phyloP scores from a whole-genome alignment of 176 grass and related monocot species.

The Oryza nivara region DNA sequence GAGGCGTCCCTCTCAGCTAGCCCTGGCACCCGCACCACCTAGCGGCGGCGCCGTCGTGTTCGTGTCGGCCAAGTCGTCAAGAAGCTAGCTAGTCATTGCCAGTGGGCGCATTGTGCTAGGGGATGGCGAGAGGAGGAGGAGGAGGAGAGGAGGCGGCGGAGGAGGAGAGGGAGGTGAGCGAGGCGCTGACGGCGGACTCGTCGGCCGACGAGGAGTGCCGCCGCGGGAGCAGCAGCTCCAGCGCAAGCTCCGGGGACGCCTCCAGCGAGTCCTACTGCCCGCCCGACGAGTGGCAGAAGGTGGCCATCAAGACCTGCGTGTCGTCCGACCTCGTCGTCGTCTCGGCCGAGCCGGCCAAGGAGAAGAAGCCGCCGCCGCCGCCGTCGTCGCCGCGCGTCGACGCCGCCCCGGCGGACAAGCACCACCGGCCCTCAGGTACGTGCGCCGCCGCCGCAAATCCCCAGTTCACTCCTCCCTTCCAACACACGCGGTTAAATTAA shows the following conservation, averaged over 20 bases:
- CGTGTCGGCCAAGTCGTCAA: not conserved
- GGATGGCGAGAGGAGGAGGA: constrained; percentile 41
- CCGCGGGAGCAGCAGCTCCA: constrained; percentile 54
- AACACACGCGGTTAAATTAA: too few species aligned
- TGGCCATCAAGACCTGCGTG: constrained; percentile 47
- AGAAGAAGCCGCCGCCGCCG: not conserved
- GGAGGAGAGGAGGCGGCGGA: constrained; percentile 19
- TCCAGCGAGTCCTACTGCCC: constrained; percentile 44
- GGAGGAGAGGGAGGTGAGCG: constrained; percentile 43
- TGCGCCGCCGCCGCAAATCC: not conserved
- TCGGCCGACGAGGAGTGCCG: constrained; percentile 48
- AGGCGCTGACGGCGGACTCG: constrained; percentile 50
- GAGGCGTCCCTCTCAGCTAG: not conserved
- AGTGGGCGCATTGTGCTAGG: too few species aligned
- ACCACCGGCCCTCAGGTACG: constrained; percentile 43
- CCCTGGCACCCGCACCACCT: not conserved
- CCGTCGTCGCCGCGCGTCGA: not conserved
- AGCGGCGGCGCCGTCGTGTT: not conserved
- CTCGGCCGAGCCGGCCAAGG: not conserved
- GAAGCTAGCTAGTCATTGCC: too few species aligned
- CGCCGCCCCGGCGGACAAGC: not conserved
- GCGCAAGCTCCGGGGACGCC: constrained; percentile 46
- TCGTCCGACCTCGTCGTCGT: constrained; percentile 1
- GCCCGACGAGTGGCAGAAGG: constrained; percentile 41
- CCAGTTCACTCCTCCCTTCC: too few species aligned